Percentiles rank a stretch among this genome's conserved stretches.
Evolutionary conservation across 1,139 yeast genomes (phyloP).

Genomic region (Candida buenavistaensis): DNA sequence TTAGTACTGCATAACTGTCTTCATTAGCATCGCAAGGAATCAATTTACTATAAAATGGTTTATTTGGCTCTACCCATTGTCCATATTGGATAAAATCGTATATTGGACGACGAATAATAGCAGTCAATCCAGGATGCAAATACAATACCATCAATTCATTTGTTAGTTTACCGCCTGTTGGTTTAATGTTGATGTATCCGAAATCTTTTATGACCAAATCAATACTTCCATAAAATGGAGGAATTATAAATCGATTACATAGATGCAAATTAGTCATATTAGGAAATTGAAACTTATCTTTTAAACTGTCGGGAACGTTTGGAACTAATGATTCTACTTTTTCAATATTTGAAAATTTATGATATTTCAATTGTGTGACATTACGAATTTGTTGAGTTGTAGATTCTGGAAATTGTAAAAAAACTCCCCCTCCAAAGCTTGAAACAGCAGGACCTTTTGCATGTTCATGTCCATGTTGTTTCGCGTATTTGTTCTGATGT

Average conservation of each 20-base stretch:
- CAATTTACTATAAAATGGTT: conserved; percentile 26
- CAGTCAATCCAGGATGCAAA: conserved; percentile 32
- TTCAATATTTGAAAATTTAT: conserved; percentile 26
- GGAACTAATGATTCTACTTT: conserved; percentile 29
- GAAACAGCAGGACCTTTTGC: too few species aligned
- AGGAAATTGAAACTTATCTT: too few species aligned
- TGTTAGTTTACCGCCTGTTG: conserved; percentile 51
- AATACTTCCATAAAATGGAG: conserved; percentile 67
- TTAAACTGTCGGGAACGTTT: too few species aligned
- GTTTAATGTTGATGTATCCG: conserved; percentile 64
- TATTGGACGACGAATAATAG: conserved; percentile 38
- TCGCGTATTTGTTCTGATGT: too few species aligned
- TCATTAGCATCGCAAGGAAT: conserved; percentile 12
- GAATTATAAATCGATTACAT: conserved; percentile 39
- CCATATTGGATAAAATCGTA: conserved; percentile 33
- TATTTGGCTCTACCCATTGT: too few species aligned
- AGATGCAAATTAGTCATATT: too few species aligned
- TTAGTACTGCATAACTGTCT: background rate
- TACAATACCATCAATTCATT: conserved; percentile 34
- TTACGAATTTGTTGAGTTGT: conserved; percentile 46
- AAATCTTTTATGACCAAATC: conserved; percentile 69
- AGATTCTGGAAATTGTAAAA: conserved; percentile 38
- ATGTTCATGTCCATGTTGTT: too few species aligned
- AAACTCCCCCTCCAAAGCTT: conserved; percentile 64
- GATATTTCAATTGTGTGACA: conserved; percentile 31